Evolutionary conservation across 2,329 filamentous ascomycete species (phyloP).

Genomic region (Colletotrichum melonis): DNA sequence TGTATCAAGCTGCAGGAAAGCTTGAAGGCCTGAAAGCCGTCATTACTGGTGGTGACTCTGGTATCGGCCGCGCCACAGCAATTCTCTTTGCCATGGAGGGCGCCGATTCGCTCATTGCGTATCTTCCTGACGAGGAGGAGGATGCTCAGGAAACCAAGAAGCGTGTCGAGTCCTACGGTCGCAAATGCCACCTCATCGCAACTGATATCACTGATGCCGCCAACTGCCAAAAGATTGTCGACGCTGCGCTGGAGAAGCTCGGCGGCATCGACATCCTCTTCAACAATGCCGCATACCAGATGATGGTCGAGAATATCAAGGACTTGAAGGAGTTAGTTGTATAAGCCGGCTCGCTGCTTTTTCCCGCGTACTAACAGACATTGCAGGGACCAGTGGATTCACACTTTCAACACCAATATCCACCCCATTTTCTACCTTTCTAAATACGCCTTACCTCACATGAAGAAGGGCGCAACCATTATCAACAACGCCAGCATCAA

Average conservation of each 20-base stretch:
- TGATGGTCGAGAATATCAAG: conserved; percentile 77
- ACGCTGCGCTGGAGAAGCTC: conserved; percentile 73
- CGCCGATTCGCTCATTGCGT: conserved; percentile 77
- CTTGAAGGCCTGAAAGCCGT: conserved; percentile 79
- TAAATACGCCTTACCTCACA: conserved; percentile 81
- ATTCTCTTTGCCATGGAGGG: conserved; percentile 86
- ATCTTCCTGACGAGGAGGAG: conserved; percentile 79
- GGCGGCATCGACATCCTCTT: conserved; percentile 79
- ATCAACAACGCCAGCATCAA: conserved; percentile 91
- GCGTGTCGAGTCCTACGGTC: conserved; percentile 74
- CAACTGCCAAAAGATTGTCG: conserved; percentile 77
- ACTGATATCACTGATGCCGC: conserved; percentile 73
- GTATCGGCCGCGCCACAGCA: conserved; percentile 81
- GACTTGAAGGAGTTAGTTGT: conserved; percentile 73
- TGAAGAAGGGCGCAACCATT: conserved; percentile 79
- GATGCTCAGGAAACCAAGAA: conserved; percentile 82
- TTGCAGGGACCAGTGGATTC: conserved; percentile 75
- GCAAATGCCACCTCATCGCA: conserved; percentile 71
- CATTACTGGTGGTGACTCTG: conserved; percentile 84
- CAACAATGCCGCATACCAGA: conserved; percentile 77
- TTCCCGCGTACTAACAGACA: neutral
- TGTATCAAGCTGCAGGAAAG: conserved; percentile 81
- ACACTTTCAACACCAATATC: conserved; percentile 87
- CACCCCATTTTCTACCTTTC: conserved; percentile 84
- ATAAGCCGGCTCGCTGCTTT: conserved; percentile 14